Base-by-base conservation (phyloP, 768 basidiomycete genomes). In the Cystobasidium ongulense region DNA sequence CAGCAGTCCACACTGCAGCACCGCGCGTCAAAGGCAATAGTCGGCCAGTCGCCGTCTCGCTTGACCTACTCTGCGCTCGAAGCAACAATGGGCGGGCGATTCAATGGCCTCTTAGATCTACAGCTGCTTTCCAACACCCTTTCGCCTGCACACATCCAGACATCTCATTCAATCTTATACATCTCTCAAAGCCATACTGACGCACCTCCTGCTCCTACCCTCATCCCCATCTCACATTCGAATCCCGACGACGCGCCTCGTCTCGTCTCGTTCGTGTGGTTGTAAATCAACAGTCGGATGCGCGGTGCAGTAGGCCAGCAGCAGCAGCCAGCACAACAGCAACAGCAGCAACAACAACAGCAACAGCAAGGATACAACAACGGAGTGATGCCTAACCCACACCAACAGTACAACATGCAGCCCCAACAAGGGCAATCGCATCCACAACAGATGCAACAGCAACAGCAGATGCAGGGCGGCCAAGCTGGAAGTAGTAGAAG, bases 361-460 rank as follows among this genome's bases (percentile, higher is more conserved):
- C 63, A 29, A 21, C 62, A 64, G 25, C 63, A 35, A 50, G 46
- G 46, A 50, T 50, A 59, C 57, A 59, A 23, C 25, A 59, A 50
- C 31, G 54, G 68, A 38, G 27, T 52, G 54, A 59, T 71, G 54
- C 53, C 50, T 43, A 36, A 23, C 18, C 52, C 68, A 5, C 50
- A 54, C n/a, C 46, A 50, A n/a, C 46, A 50, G 46, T 50, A 50
- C 21, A 50, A 21, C 46, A 50, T 50, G 46, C 57, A 61, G 57
- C 13, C 8, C 5, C 46, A 50, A 23, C 46, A 29, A 64, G 63
- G 63, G 15, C 63, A 25, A 31, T 35, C 21, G 13, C 63, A 11
- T n/a, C n/a, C n/a, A 10, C 63, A 64, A 35, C 63, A 64, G n/a
- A n/a, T n/a, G 65, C 72, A 72, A 38, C 70, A 72, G 59, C 72